Evolutionary conservation across 2,329 filamentous ascomycete species (phyloP), one percentile per base, ranked within the genome.

Genomic region (Neonectria sp.): DNA sequence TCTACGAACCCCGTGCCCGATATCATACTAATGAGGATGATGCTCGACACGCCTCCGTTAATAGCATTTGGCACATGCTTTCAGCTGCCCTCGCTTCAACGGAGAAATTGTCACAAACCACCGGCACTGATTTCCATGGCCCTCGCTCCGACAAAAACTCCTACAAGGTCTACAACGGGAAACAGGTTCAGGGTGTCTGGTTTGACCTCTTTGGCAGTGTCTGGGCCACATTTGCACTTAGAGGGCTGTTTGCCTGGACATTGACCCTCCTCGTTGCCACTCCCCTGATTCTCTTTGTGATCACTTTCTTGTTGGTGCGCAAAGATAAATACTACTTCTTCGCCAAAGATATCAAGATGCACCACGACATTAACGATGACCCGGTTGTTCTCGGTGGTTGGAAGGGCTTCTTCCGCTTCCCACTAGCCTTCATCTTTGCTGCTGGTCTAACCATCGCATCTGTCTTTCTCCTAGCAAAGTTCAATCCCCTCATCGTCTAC

Each of bases 21-120:
- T 99, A 99, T 76, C 96, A 99, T 78, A 98, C 95, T 0, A 88
- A 94, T 68, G 90, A 97, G 76, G 96, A 99, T 78, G 94, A 97
- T 77, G 86, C 91, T 3, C 89, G 89, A 45, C 94, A 98, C 80
- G 92, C 95, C 0, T 92, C 90, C n/a, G 80, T 81, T 65, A 82
- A 83, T 53, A 91, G 89, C 69, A 81, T 98, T 24, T 98, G 95
- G 95, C 95, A 98, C 79, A 98, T 99, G 96, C 86, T 99, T 43
- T 97, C 94, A 43, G 91, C 91, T 15, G 90, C 95, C 6, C 82
- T 98, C 27, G 89, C 91, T 7, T 96, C 95, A 0, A 90, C 93
- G 25, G 86, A 91, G 74, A 86, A 86, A 2, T 85, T 98, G 49
- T 91, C 94, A 0, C 88, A 89, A 15, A 89, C 94, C 72, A 90